These are phyloP conservation scores for Microdochium paspali DNA, from an alignment of 2,329 filamentous ascomycete genomes.

Conservation along the genomic window DNA sequence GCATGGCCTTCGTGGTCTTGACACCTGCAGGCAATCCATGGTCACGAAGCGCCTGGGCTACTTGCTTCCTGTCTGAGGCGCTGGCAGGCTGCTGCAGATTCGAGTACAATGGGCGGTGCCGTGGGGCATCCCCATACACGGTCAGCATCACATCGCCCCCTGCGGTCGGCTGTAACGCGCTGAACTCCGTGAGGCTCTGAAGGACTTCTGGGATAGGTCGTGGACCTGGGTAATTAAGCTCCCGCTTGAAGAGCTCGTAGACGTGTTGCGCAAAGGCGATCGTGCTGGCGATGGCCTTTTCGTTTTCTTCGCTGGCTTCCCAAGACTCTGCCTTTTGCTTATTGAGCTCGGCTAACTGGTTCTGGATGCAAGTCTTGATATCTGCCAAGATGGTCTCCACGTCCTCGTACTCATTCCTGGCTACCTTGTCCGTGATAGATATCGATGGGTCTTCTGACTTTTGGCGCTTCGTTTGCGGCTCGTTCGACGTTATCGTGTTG, in stretches of 20 bases:
- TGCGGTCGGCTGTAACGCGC: conserved; percentile 26
- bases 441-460: conserved; percentile 38
- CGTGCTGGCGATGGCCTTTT: conserved; percentile 32
- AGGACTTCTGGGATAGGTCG: conserved; percentile 23
- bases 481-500: conserved; percentile 30
- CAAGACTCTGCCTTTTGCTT: conserved; percentile 25
- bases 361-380: conserved; percentile 36
- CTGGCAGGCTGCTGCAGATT: conserved; percentile 56
- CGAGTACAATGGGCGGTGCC: conserved; percentile 74
- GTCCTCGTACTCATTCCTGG: conserved; percentile 41
- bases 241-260: conserved; percentile 52
- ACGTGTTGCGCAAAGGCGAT: conserved; percentile 53
- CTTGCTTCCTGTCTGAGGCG: conserved; percentile 11
- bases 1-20: conserved; percentile 55
- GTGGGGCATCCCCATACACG: conserved; percentile 64
- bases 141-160: conserved; percentile 58
- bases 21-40: conserved; percentile 66
- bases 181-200: conserved; percentile 26
- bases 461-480: conserved; percentile 51
- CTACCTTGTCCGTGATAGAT: conserved; percentile 45
- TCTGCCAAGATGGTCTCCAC: conserved; percentile 58
- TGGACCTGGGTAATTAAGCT: conserved; percentile 40
- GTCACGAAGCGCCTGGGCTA: conserved; percentile 45
- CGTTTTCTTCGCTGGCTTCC: conserved; percentile 28
- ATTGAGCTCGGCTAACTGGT: conserved; percentile 36